These are phyloP conservation scores for Desmodesmus armatus DNA, from an alignment of 139 green algal genomes.

Conservation along the genomic window DNA sequence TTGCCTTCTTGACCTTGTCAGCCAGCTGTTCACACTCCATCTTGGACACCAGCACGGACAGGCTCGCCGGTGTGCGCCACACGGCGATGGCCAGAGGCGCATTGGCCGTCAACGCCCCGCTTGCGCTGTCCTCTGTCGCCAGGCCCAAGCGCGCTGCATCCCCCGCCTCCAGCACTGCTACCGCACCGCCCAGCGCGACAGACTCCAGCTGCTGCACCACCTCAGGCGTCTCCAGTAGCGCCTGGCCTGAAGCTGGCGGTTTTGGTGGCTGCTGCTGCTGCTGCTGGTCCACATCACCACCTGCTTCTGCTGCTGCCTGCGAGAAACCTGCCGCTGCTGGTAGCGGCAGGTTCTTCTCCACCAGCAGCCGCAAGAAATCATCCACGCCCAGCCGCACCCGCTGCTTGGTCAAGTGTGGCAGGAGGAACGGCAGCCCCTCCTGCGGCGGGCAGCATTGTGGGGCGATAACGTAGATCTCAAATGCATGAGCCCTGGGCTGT, in stretches of 20 bases:
- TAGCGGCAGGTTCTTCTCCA: constrained; percentile 57
- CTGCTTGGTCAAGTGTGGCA: constrained; percentile 80
- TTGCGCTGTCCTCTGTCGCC: constrained; percentile 45
- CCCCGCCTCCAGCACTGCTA: constrained; percentile 55
- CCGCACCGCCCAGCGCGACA: constrained; percentile 58
- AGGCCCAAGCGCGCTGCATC: constrained; percentile 56
- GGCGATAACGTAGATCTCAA: too few relatives aligned
- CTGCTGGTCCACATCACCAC: constrained; percentile 3
- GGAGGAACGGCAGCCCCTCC: constrained; percentile 86
- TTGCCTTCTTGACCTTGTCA: constrained; percentile 62
- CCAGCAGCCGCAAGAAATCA: constrained; percentile 74
- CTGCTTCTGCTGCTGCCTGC: constrained; percentile 25
- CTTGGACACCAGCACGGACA: constrained; percentile 87
- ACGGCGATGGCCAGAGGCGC: constrained; percentile 81
- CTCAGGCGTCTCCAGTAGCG: constrained; percentile 18
- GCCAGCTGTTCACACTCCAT: constrained; percentile 76
- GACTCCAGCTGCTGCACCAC: constrained; percentile 48
- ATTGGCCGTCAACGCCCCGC: constrained; percentile 64
- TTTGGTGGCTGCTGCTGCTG: constrained; percentile 41
- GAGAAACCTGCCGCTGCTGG: too few relatives aligned
- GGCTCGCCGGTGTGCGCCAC: constrained; percentile 80
- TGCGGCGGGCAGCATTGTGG: too few relatives aligned
- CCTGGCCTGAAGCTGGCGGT: not conserved
- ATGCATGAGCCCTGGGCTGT: too few relatives aligned
- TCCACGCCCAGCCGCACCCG: constrained; percentile 56